These are phyloP conservation scores for Phanerodontia chrysosporium DNA, from an alignment of 768 basidiomycete species.

Conservation along the genomic window DNA sequence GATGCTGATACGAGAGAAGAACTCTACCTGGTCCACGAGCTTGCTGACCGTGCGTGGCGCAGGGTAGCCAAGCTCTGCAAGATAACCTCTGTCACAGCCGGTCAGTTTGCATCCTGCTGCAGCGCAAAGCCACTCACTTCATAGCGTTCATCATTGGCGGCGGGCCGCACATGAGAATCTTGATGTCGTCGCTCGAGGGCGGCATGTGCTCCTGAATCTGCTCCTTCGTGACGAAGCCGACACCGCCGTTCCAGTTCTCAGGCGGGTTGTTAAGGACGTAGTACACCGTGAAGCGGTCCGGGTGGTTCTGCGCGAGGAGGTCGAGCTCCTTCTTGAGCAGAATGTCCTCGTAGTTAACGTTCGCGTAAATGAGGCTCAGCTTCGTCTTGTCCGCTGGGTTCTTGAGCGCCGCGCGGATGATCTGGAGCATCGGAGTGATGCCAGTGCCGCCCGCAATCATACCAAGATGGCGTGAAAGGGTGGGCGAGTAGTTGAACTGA, in stretches of 20 bases:
- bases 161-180: slow-evolving; percentile 85
- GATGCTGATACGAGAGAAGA: neutral
- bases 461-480: slow-evolving; percentile 72
- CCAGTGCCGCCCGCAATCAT: slow-evolving; percentile 99
- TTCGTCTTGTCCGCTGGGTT: slow-evolving; percentile 83
- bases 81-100: slow-evolving; percentile 61
- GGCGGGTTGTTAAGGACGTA: slow-evolving; percentile 97
- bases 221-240: slow-evolving; percentile 90
- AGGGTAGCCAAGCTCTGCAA: slow-evolving; percentile 84
- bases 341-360: slow-evolving; percentile 90
- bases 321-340: slow-evolving; percentile 88
- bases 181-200: slow-evolving; percentile 55
- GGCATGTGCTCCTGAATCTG: slow-evolving; percentile 85
- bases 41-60: slow-evolving; percentile 90
- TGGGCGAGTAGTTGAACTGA: slow-evolving; percentile 79
- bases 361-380: slow-evolving; percentile 91
- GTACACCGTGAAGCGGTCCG: slow-evolving; percentile 69
- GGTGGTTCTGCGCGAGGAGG: slow-evolving; percentile 59
- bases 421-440: slow-evolving; percentile 98
- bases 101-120: slow-evolving; percentile 11
- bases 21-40: slow-evolving; percentile 74
- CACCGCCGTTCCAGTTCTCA: slow-evolving; percentile 78
- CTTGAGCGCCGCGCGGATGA: slow-evolving; percentile 89
- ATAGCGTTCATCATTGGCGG: slow-evolving; percentile 77
- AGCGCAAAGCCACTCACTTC: slow-evolving; percentile 47